These are phyloP conservation scores for Prunella vulgaris DNA, from an alignment of 257 asterid species.

Conservation along the genomic window DNA sequence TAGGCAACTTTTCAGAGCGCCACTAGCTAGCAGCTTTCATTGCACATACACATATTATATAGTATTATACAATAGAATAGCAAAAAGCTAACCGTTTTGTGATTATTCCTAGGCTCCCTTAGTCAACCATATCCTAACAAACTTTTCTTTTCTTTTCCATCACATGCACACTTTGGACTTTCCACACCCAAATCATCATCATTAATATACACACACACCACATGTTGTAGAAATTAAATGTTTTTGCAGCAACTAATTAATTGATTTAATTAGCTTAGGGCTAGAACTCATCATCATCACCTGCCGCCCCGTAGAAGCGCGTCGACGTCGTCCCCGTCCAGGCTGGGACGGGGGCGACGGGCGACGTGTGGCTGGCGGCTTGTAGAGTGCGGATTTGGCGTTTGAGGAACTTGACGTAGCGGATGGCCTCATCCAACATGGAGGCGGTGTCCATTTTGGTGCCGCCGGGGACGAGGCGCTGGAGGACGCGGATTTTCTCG, in stretches of 20 bases:
- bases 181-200: neutral
- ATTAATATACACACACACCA: neutral
- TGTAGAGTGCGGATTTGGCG: constrained; percentile 58
- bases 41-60: no score
- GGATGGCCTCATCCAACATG: constrained; percentile 83
- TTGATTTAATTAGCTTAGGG: neutral
- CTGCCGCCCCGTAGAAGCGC: neutral
- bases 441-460: constrained; percentile 88
- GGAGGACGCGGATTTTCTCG: constrained; percentile 69
- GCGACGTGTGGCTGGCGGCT: constrained; percentile 16
- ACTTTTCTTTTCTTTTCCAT: constrained; percentile 41
- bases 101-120: constrained; percentile 52
- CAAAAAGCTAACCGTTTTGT: constrained; percentile 59
- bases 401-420: constrained; percentile 81
- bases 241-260: neutral
- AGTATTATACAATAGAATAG: constrained; percentile 19
- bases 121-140: constrained; percentile 90
- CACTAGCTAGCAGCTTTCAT: constrained; percentile 7
- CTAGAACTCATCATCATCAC: constrained; percentile 28
- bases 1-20: constrained; percentile 37
- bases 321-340: constrained; percentile 28
- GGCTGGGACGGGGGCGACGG: neutral
- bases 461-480: constrained; percentile 86
- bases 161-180: constrained; percentile 28
- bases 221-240: neutral